Percentiles rank a stretch among this genome's conserved stretches.
Evolutionary conservation across 2,329 filamentous ascomycete species (phyloP).

Genomic region (Neofusicoccum umdonicola): DNA sequence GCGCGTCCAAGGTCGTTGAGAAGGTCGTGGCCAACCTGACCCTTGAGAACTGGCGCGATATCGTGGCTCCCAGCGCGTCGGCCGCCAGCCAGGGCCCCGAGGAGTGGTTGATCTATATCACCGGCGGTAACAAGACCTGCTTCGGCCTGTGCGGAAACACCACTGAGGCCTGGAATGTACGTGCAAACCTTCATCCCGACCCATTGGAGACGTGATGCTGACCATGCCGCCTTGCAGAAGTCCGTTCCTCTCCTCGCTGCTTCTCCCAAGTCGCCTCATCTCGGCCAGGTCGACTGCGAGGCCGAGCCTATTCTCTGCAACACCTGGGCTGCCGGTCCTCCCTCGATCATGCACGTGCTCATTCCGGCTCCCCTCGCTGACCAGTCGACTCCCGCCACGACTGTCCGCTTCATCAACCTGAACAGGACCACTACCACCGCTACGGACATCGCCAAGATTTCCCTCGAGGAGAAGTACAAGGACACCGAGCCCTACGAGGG

Average conservation of each 20-base stretch:
- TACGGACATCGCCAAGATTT: slow-evolving; percentile 61
- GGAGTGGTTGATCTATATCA: slow-evolving; percentile 74
- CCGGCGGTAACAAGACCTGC: slow-evolving; percentile 76
- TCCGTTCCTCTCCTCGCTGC: slow-evolving; percentile 63
- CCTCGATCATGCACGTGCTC: slow-evolving; percentile 64
- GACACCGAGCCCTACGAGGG: slow-evolving; percentile 57
- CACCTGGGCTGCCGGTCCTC: slow-evolving; percentile 65
- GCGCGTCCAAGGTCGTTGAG: slow-evolving; percentile 51
- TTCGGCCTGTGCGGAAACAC: slow-evolving; percentile 65
- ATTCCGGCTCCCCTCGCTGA: slow-evolving; percentile 60
- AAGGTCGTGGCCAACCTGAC: slow-evolving; percentile 59
- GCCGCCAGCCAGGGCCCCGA: slow-evolving; percentile 59
- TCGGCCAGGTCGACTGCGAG: slow-evolving; percentile 72
- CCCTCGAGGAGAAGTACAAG: slow-evolving; percentile 58
- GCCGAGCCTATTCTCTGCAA: slow-evolving; percentile 72
- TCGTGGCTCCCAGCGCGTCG: slow-evolving; percentile 61
- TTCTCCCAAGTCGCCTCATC: slow-evolving; percentile 61
- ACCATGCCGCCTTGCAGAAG: slow-evolving; percentile 43
- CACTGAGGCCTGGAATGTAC: slow-evolving; percentile 59
- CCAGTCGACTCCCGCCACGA: slow-evolving; percentile 61
- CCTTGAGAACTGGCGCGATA: slow-evolving; percentile 68
- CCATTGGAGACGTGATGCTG: background rate
- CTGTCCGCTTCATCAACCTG: slow-evolving; percentile 63
- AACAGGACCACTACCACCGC: slow-evolving; percentile 68
- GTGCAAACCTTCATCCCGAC: slow-evolving; percentile 20